Base-by-base conservation (phyloP, 306 rosid species). In the Cicer pinnatifidum region DNA sequence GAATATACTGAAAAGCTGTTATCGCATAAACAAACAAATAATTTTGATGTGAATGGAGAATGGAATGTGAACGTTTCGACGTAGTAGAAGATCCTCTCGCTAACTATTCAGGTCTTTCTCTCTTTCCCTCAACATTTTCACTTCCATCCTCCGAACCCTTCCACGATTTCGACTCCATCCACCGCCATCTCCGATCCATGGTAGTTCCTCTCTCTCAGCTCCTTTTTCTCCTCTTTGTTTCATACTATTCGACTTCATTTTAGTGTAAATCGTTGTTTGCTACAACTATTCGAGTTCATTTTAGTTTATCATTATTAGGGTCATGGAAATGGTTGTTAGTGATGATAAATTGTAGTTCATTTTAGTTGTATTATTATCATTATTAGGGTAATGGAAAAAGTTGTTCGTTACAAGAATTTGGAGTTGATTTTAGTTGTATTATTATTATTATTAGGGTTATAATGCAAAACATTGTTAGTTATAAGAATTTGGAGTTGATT, bases 111-210 rank as follows among this genome's bases (percentile, higher is more conserved):
- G 96, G 90, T 6, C 86, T 89, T 38, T 59, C 84, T 3, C 88
- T 90, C 81, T 89, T 93, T 58, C 78, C 84, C 17, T 67, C 23
- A 3, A 20, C 81, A 4, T 71, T 75, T 39, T 7, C 39, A 1
- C 35, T 73, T 6, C 56, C 37, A 0, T 40, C 83, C 37, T 84
- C 88, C 46, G 57, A 80, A 17, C 81, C 86, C 52, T 64, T 51
- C 54, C n/a, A 6, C 62, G 86, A 86, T 19, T 86, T 90, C 4
- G 80, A 84, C 59, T 15, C 69, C 83, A 82, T 89, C 43, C 82
- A 87, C 82, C 79, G 38, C 75, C 84, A 73, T 67, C 90, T 93
- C 84, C 85, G 72, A 75, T 85, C 97, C 84, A 79, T 50, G 84
- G 98, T 89, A 73, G 13, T n/a, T 40, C 16, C 56, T 9, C 33